These are phyloP conservation scores for Cryphonectria carpinicola DNA, from an alignment of 2,329 filamentous ascomycete species.

Conservation along the genomic window DNA sequence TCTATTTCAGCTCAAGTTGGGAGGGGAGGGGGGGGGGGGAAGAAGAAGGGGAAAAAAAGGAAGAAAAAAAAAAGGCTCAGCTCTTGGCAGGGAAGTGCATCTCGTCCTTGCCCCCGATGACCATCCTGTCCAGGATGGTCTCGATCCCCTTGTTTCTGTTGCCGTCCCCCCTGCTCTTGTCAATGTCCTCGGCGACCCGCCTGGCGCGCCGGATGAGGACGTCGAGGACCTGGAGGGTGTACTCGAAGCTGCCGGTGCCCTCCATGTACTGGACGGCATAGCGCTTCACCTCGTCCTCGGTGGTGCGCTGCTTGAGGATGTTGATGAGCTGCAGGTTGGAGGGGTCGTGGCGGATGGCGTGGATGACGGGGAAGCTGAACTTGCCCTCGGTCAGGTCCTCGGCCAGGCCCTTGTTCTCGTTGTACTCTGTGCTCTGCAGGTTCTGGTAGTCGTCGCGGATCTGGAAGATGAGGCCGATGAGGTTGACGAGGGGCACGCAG, in stretches of 20 bases:
- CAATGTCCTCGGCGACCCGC: constrained; percentile 65
- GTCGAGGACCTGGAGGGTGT: constrained; percentile 70
- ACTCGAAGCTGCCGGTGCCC: constrained; percentile 84
- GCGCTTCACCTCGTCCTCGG: constrained; percentile 83
- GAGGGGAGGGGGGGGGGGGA: background rate
- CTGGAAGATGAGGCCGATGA: constrained; percentile 85
- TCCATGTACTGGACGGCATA: constrained; percentile 95
- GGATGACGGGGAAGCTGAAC: constrained; percentile 94
- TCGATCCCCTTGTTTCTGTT: constrained; percentile 59
- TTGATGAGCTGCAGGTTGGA: constrained; percentile 81
- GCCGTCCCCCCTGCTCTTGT: constrained; percentile 55
- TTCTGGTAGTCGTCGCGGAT: constrained; percentile 96
- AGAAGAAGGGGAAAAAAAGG: background rate
- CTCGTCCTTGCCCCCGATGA: constrained; percentile 33
- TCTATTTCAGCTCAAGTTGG: background rate
- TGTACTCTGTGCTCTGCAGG: constrained; percentile 74
- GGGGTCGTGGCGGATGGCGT: constrained; percentile 81
- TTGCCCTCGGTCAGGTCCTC: constrained; percentile 97
- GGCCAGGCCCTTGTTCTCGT: constrained; percentile 87
- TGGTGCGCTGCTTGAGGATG: constrained; percentile 88
- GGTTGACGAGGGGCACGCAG: constrained; percentile 82
- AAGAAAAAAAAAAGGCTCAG: background rate
- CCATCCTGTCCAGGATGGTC: constrained; percentile 72
- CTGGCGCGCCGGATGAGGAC: constrained; percentile 68
- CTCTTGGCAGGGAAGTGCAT: constrained; percentile 28